Conservation (phyloP, 495 filamentous ascomycete species). For the Astrothelium subdiscretum region DNA sequence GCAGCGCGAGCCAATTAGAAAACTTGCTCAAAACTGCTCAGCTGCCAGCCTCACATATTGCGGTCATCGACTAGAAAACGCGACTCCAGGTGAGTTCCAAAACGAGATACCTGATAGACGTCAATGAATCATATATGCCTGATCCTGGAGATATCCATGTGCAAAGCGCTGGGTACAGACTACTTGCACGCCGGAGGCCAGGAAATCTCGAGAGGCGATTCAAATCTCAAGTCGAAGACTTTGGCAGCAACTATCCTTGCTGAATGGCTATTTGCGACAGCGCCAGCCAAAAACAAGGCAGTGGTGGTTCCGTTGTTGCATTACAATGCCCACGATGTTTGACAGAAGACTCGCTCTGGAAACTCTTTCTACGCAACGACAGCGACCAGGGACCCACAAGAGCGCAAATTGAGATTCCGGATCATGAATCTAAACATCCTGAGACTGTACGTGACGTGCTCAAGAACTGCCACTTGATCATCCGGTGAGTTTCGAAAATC, state of each 20-base stretch:
- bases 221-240: neutral
- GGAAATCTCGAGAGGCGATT: no score
- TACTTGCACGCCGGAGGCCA: no score
- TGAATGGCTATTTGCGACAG: neutral
- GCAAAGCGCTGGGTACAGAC: no score
- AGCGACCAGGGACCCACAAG: neutral
- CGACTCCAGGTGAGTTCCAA: neutral
- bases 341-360: neutral
- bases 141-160: no score
- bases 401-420: neutral
- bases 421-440: neutral
- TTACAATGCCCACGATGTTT: neutral
- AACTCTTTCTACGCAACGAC: neutral
- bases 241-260: no score
- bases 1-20: no score
- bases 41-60: neutral
- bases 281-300: neutral
- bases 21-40: neutral
- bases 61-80: neutral
- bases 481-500: neutral
- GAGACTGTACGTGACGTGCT: neutral
- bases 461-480: neutral
- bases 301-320: neutral
- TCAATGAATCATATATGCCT: no score
- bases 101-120: neutral